Evolutionary conservation across 78 protist genomes (phyloP).

Genomic region (Dictyostelium firmibasis): DNA sequence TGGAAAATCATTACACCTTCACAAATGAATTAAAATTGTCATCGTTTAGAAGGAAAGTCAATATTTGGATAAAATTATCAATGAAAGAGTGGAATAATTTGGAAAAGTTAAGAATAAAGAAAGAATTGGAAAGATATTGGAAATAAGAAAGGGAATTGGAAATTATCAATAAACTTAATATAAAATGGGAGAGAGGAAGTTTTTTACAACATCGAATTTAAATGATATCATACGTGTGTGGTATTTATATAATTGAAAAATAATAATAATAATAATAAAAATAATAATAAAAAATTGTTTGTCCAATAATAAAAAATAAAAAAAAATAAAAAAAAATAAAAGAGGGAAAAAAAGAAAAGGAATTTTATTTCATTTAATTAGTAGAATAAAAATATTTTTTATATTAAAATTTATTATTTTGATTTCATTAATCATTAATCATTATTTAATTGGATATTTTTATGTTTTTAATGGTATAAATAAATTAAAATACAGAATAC

Average conservation of each 20-base stretch:
- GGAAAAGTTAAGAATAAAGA: background rate
- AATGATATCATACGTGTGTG: too few relatives aligned
- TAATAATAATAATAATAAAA: too few relatives aligned
- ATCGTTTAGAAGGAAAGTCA: background rate
- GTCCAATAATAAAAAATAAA: too few relatives aligned
- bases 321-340: too few relatives aligned
- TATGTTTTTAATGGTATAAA: background rate
- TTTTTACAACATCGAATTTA: background rate
- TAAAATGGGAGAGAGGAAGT: background rate
- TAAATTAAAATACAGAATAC: constrained; percentile 11
- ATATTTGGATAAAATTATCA: background rate
- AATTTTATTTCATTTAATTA: too few relatives aligned
- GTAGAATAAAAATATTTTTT: too few relatives aligned
- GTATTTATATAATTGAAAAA: too few relatives aligned
- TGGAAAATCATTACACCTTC: constrained; percentile 66
- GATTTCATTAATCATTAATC: too few relatives aligned
- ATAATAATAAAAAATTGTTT: too few relatives aligned
- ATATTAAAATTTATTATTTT: too few relatives aligned
- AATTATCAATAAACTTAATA: background rate
- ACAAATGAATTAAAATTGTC: background rate
- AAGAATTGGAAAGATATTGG: background rate
- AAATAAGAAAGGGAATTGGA: background rate
- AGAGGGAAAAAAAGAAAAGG: too few relatives aligned
- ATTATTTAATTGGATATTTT: too few relatives aligned
- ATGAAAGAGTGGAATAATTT: background rate